Base-by-base conservation (phyloP, 208 protist genomes). In the Acanthamoeba divionensis region DNA sequence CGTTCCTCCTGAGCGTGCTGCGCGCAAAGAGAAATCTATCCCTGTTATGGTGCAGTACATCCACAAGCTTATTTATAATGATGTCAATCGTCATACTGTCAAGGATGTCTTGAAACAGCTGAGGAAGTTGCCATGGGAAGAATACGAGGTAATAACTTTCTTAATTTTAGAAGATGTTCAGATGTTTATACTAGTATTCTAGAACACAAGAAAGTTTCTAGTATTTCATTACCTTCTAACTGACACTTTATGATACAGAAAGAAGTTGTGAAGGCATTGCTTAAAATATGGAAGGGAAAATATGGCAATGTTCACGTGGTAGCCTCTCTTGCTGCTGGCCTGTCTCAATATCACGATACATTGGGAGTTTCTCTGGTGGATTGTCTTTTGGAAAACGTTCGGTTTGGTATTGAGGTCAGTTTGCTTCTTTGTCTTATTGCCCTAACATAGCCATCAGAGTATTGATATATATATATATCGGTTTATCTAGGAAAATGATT, bases 231-330 rank as follows among this genome's bases (percentile, higher is more conserved):
- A 50, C 29, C n/a, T 54, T 77, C 1, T 55, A 18, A 2, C 15
- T 80, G 44, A 7, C 9, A 92, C 36, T 12, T 8, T 21, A 57
- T 44, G 18, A 10, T 89, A 44, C 29, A 66, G 60, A 26, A 0
- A 13, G 57, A 50, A 2, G 73, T 95, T 7, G 33, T 54, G 9
- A 52, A 87, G 29, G 85, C 60, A 31, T 44, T 96, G 7, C 63
- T 92, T 3, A 91, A 90, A 24, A 67, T 93, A 2, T 55, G 91
- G 18, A 79, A 91, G 33, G 77, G 80, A 24, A 95, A 94, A 57
- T 95, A 91, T 75, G 65, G 66, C 18, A 91, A 90, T n/a, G 94
- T 96, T 50, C 89, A 86, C 31, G 38, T 95, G 0, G 54, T 94
- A 15, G 94, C 94, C 4, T 90, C 79, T 44, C 45, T 96, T 10